Evolutionary conservation across 1,284 basidiomycete species (phyloP), one percentile per base, ranked within the genome.

Genomic region (Heterobasidion parviporum): DNA sequence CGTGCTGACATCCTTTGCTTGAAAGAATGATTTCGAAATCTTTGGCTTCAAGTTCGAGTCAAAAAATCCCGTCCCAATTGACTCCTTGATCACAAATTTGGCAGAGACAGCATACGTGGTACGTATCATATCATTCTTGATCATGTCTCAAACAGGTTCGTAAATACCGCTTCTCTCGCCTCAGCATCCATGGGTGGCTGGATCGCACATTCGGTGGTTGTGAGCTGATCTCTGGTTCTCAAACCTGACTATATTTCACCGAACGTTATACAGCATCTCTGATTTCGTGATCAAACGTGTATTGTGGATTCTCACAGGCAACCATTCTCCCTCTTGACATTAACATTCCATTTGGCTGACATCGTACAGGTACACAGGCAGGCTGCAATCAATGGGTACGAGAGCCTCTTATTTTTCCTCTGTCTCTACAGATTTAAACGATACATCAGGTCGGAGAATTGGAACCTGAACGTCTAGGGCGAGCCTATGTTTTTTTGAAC

Each of bases 331-430:
- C 36, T 51, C n/a, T 32, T 45, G 32, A n/a, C 44, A 47, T 20
- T 10, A 33, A 41, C 16, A 14, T 9, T 9, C 49, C 52, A 16
- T 44, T 56, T 7, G 33, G 38, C 49, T 47, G 33, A 59, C 16
- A 44, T 18, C 50, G 20, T 36, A 36, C 53, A 72, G 73, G 72
- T 20, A 74, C 81, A 1, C 74, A 75, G 63, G 80, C 81, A 6
- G 83, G 83, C 8, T 85, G 82, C 64, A 84, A 83, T 61, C 84
- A 86, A 72, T 86, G 82, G 81, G 80, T 74, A 63, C 10, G 38
- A 41, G 38, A 41, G 10, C 32, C 56, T 50, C 16, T 18, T 9
- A 46, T 16, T 43, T 26, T 53, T 16, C n/a, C 26, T 16, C 18
- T 8, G 20, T 16, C 54, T 14, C 45, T 20, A 1, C 7, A 33